Percentiles rank a stretch among this genome's conserved stretches.
Conservation (phyloP, 805 yeast genomes). For the Hanseniaspora mollemarum region DNA sequence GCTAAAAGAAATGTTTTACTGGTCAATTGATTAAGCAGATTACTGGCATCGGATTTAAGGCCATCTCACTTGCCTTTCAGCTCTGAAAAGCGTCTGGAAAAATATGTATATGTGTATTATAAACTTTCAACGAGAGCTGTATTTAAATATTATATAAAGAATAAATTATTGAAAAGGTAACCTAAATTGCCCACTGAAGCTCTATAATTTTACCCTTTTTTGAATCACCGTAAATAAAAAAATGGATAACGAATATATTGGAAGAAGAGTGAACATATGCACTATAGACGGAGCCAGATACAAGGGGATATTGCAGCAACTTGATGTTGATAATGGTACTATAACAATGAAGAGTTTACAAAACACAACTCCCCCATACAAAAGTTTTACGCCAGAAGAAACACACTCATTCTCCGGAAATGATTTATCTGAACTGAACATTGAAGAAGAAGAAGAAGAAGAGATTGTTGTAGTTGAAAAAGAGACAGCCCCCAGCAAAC, state of each 20-base stretch:
- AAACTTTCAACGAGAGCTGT: no score
- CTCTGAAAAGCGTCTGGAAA: no score
- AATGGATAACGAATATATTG: neutral
- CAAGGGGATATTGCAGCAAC: constrained; percentile 88
- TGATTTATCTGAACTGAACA: constrained; percentile 80
- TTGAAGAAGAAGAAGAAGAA: constrained; percentile 44
- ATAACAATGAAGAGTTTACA: constrained; percentile 61
- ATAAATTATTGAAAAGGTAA: no score
- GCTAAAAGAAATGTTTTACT: no score
- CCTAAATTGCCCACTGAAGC: no score
- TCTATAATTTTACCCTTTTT: neutral
- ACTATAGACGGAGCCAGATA: constrained; percentile 37
- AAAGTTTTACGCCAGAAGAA: constrained; percentile 29
- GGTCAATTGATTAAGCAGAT: no score
- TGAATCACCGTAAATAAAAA: neutral
- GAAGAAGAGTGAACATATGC: constrained; percentile 1
- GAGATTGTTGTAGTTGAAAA: constrained; percentile 25
- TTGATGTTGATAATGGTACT: constrained; percentile 11
- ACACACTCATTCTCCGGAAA: constrained; percentile 78
- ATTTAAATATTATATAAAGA: no score
- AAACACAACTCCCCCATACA: constrained; percentile 50
- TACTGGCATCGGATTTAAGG: no score
- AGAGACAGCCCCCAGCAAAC: neutral
- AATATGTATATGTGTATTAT: no score
- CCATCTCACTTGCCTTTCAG: no score